Percentiles rank a stretch among this genome's conserved stretches.
Conservation (phyloP, 106 monocot genomes). For the Dendrobium chrysotoxum region DNA sequence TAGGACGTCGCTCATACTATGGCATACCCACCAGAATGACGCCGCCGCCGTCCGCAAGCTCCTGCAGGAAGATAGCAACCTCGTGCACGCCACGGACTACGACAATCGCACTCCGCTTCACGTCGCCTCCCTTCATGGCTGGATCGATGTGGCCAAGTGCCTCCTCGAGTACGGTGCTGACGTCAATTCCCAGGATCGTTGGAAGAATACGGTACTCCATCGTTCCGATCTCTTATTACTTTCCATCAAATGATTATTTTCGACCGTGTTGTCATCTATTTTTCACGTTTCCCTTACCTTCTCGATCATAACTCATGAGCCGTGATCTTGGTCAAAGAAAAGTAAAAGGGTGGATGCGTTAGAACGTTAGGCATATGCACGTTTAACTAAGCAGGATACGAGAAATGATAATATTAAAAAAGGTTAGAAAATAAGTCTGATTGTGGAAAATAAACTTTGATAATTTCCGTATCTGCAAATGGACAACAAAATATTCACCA, state of each 20-base stretch:
- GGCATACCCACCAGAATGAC: constrained; percentile 99
- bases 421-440: not conserved
- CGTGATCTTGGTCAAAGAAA: not conserved
- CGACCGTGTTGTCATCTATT: not conserved
- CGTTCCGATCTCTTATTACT: not conserved
- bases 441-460: not conserved
- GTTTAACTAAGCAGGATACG: not conserved
- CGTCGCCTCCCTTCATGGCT: constrained; percentile 89
- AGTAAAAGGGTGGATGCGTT: not conserved
- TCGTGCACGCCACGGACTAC: constrained; percentile 90
- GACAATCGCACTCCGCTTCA: constrained; percentile 92
- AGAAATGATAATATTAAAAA: not conserved
- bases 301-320: not conserved
- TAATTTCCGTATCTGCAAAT: not conserved
- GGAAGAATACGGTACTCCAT: constrained; percentile 78
- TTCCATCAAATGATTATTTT: not conserved
- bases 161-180: constrained; percentile 72
- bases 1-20: constrained; percentile 81
- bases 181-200: constrained; percentile 94
- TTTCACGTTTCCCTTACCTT: not conserved
- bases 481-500: not conserved
- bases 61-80: constrained; percentile 66
- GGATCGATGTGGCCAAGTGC: constrained; percentile 75
- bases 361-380: not conserved
- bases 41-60: constrained; percentile 64